These are phyloP conservation scores for Penicillium goetzii DNA, from an alignment of 495 filamentous ascomycete genomes.

Conservation along the genomic window DNA sequence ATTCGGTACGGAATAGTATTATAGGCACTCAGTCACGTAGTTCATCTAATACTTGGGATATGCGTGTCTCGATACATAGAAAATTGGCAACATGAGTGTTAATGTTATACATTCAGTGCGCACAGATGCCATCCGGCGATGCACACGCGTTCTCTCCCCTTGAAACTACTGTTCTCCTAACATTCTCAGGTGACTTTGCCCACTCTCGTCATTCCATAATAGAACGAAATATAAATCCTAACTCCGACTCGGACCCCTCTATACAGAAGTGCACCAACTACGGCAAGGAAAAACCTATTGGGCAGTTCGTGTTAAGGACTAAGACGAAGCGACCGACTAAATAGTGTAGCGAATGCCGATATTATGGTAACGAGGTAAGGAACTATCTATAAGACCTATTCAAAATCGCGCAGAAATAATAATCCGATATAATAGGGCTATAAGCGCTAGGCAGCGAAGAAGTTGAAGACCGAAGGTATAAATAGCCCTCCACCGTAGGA, in stretches of 20 bases:
- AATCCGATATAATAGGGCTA: not conserved
- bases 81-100: too few relatives aligned
- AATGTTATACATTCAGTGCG: too few relatives aligned
- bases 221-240: not conserved
- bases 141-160: too few relatives aligned
- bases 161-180: not conserved
- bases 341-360: not conserved
- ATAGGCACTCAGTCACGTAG: too few relatives aligned
- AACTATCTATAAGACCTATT: not conserved
- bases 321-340: not conserved
- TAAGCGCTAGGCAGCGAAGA: not conserved
- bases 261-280: not conserved
- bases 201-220: not conserved
- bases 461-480: not conserved
- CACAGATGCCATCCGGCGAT: too few relatives aligned
- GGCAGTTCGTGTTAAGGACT: not conserved
- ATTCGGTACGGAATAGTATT: too few relatives aligned
- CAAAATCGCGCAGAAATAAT: not conserved
- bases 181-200: not conserved
- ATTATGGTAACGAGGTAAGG: not conserved
- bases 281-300: not conserved
- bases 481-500: not conserved
- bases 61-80: too few relatives aligned
- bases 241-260: not conserved
- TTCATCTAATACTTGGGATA: too few relatives aligned